Base-by-base conservation (phyloP, 345 rosid genomes). In the Turritis glabra region DNA sequence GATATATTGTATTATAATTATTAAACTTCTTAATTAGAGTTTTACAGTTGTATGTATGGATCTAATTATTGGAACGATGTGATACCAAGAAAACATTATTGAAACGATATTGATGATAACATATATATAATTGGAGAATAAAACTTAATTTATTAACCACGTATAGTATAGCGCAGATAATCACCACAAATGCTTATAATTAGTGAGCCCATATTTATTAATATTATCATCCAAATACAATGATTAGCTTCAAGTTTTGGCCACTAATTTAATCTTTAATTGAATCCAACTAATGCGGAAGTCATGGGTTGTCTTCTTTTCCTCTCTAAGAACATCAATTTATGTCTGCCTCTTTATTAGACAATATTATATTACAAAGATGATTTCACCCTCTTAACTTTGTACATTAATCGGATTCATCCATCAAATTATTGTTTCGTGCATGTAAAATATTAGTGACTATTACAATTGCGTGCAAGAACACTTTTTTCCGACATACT, bases 221-320 rank as follows among this genome's bases (percentile, higher is more conserved):
- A 71, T 71, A 77, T 77, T 77, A 77, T 77, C 80, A 71, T 77
- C 67, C 18, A 57, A 64, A 71, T 65, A 58, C 76, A 77, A 77
- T 77, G 77, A 77, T 71, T 77, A 77, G 62, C 38, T 57, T 65
- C 56, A 19, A 71, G 30, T 71, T 77, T 71, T 64, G 63, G 67
- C 27, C 68, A 71, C 72, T 77, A 77, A 71, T 71, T 64, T 26
- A 71, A 47, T 71, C 58, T 71, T 77, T 71, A 71, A 71, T 77
- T 77, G 46, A 77, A 71, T 64, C 62, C 72, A 77, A 77, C 56
- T 77, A 77, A 64, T 64, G 68, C 61, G 72, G 72, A 77, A 57
- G 80, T 71, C 68, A 77, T 77, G 77, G 80, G 68, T 47, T 77
- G 72, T 60, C 77, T 65, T 59, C 52, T 50, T 22, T 71, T 40